Evolutionary conservation across 352 stramenopile genomes (phyloP), one percentile per base, ranked within the genome.

Genomic region (Globisporangium acanthophoron): DNA sequence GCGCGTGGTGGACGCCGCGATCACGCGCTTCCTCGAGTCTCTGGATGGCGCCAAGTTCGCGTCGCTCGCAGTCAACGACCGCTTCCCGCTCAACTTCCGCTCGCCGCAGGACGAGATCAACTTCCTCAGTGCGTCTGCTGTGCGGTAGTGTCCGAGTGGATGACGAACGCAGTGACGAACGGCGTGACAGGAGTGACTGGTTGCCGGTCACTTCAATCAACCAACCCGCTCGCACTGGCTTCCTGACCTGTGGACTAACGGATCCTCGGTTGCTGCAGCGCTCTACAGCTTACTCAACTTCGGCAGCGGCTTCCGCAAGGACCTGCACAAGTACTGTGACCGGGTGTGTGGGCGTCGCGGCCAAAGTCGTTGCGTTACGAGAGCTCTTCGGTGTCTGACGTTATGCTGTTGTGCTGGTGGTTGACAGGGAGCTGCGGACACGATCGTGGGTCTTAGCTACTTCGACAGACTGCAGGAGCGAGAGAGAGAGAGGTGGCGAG

Each of bases 271-370:
- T 48, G 15, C 21, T 44, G 18, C 46, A 91, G 80, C 70, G 33
- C 47, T 93, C n/a, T 77, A 87, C 52, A 72, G 70, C 21, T 54
- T 93, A 50, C 65, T 93, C 40, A 90, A 88, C 67, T 90, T 93
- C 59, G 84, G 84, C 54, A 93, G 84, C 45, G 84, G 84, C 18
- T 93, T 76, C 59, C 77, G 84, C 52, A 88, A 88, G 53, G 80
- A 88, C 27, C 67, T 93, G 52, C 80, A 92, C 69, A 82, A 87
- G 56, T 85, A 85, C 54, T 66, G 70, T 31, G 73, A 85, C 15
- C 74, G 80, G 46, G 76, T 87, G 56, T 49, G 71, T 39, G 31
- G 1, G 0, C n/a, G 11, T 9, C 41, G 18, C 20, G 41, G 5
- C 5, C 13, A 1, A 24, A 29, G 18, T 16, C 11, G 18, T 15